Evolutionary conservation across 164 flowering plant species (phyloP).

Genomic region (Chloranthus sessilifolius): DNA sequence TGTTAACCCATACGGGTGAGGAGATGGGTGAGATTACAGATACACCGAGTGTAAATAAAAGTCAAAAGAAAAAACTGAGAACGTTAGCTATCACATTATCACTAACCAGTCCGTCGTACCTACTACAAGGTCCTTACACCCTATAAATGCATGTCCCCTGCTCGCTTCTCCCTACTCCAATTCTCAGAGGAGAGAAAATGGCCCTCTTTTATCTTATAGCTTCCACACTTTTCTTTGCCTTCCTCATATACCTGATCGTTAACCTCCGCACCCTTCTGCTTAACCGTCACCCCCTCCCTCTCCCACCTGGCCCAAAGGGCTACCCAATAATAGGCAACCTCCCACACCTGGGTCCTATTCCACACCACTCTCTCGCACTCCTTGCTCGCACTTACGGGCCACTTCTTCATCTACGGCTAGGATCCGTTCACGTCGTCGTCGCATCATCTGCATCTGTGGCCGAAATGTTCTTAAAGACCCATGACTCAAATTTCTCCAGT

Average conservation of each 20-base stretch:
- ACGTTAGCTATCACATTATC: no score
- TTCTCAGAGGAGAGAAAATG: slow-evolving; percentile 11
- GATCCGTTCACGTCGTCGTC: slow-evolving; percentile 69
- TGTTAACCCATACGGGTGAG: no score
- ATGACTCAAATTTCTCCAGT: slow-evolving; percentile 71
- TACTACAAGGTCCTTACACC: no score
- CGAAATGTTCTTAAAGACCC: slow-evolving; percentile 54
- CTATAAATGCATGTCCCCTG: no score
- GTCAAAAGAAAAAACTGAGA: no score
- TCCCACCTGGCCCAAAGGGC: slow-evolving; percentile 82
- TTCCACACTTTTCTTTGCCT: slow-evolving; percentile 11
- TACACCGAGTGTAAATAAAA: no score
- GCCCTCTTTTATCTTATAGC: slow-evolving; percentile 3
- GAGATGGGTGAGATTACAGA: no score
- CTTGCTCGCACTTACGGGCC: slow-evolving; percentile 70
- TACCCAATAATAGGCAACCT: slow-evolving; percentile 95
- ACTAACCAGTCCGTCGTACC: no score
- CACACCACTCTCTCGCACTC: slow-evolving; percentile 64
- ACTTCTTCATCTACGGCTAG: slow-evolving; percentile 62
- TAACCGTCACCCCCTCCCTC: slow-evolving; percentile 13
- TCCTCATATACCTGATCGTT: slow-evolving; percentile 17
- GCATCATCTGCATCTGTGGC: slow-evolving; percentile 74
- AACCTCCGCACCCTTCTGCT: slow-evolving; percentile 9
- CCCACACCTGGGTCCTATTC: slow-evolving; percentile 66
- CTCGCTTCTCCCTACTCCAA: no score